phyloP scores from a whole-genome alignment of 768 basidiomycete species.

The Mycena vulgaris region DNA sequence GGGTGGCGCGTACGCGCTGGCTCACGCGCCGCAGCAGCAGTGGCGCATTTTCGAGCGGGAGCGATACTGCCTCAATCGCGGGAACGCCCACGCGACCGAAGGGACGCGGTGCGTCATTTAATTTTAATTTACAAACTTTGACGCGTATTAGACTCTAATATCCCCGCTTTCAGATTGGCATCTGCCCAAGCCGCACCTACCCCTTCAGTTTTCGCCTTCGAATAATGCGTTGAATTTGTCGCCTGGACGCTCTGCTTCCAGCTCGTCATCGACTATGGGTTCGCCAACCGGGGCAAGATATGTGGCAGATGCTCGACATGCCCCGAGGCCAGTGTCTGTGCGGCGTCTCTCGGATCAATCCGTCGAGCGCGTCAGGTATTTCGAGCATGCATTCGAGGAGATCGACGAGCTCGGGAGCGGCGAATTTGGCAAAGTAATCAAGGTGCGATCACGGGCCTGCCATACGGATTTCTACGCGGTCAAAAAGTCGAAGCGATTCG shows the following conservation, averaged over 20 bases:
- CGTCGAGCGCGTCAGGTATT: conserved; percentile 73
- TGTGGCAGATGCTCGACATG: conserved; percentile 45
- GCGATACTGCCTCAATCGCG: conserved; percentile 70
- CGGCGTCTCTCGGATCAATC: conserved; percentile 57
- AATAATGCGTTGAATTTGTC: conserved; percentile 55
- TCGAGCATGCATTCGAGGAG: conserved; percentile 86
- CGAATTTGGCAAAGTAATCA: conserved; percentile 94
- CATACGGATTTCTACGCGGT: conserved; percentile 78
- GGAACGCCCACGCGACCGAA: conserved; percentile 77
- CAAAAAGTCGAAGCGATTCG: conserved; percentile 95
- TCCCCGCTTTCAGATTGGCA: conserved; percentile 64
- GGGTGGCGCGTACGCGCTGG: conserved; percentile 66
- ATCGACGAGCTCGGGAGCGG: conserved; percentile 90
- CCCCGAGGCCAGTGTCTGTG: conserved; percentile 38
- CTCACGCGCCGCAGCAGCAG: conserved; percentile 86
- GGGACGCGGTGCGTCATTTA: conserved; percentile 59
- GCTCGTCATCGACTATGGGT: conserved; percentile 69
- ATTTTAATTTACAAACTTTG: conserved; percentile 18
- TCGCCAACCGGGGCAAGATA: conserved; percentile 57
- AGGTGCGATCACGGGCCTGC: conserved; percentile 78
- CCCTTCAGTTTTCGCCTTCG: conserved; percentile 62
- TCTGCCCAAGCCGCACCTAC: conserved; percentile 64
- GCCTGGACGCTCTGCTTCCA: conserved; percentile 56
- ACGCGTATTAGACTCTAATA: conserved; percentile 30
- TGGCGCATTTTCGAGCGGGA: conserved; percentile 85